Percentiles rank a stretch among this genome's conserved stretches.
phyloP scores from a whole-genome alignment of 2,329 filamentous ascomycete genomes.

The Camptophora hylomeconis region DNA sequence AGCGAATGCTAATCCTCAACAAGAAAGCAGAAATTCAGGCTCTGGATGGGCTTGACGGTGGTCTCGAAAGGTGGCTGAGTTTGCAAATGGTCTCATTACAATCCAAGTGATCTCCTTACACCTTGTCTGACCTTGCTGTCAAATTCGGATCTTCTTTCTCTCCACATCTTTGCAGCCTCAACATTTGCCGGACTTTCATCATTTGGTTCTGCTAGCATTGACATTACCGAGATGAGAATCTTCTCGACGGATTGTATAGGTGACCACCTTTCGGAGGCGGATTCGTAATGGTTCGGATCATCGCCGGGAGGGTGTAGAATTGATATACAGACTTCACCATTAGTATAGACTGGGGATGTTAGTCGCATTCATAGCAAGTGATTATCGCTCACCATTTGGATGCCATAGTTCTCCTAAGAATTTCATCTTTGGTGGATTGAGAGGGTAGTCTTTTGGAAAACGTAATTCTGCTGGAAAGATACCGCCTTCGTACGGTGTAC shows the following conservation, averaged over 20 bases:
- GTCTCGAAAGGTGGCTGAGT: slow-evolving; percentile 32
- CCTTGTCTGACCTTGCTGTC: slow-evolving; percentile 74
- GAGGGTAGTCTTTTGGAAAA: slow-evolving; percentile 94
- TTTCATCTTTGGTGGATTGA: slow-evolving; percentile 89
- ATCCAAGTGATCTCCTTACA: slow-evolving; percentile 63
- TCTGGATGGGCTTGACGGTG: slow-evolving; percentile 30
- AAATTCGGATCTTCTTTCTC: slow-evolving; percentile 70
- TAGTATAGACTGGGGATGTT: slow-evolving; percentile 59
- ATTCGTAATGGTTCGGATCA: slow-evolving; percentile 96
- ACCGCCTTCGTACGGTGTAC: slow-evolving; percentile 89
- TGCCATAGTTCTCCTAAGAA: slow-evolving; percentile 93
- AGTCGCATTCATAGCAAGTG: neutral
- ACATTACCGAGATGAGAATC: slow-evolving; percentile 93
- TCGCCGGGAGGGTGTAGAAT: slow-evolving; percentile 93
- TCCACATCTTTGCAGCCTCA: slow-evolving; percentile 93
- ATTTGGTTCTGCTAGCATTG: slow-evolving; percentile 94
- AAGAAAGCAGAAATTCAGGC: slow-evolving; percentile 51
- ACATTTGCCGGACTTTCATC: slow-evolving; percentile 95
- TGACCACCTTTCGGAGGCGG: slow-evolving; percentile 88
- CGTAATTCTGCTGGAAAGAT: slow-evolving; percentile 90
- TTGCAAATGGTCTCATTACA: slow-evolving; percentile 28
- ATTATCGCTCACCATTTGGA: slow-evolving; percentile 62
- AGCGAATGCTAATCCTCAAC: slow-evolving; percentile 49
- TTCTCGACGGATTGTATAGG: slow-evolving; percentile 97
- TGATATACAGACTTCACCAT: slow-evolving; percentile 91